phyloP scores from a whole-genome alignment of 192 early-diverging fungal genomes.

The Allomyces arbusculus region DNA sequence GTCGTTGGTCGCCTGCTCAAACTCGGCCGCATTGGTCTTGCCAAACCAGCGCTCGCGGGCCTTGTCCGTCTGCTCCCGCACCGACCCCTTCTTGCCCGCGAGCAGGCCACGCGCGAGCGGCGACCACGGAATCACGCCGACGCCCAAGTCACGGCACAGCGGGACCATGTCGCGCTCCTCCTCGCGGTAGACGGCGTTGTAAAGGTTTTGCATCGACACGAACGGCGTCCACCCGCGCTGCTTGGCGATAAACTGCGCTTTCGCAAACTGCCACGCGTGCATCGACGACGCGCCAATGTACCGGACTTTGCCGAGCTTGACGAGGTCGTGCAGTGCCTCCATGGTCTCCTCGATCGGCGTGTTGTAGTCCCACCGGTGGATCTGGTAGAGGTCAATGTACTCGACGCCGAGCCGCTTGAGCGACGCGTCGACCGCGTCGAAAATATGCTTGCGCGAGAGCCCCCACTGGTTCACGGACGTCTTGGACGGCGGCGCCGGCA shows the following conservation, averaged over 20 bases:
- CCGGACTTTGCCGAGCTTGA: constrained; percentile 35
- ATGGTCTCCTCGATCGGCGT: constrained; percentile 53
- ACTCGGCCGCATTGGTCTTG: not conserved
- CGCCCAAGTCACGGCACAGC: constrained; percentile 17
- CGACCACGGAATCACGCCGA: constrained; percentile 30
- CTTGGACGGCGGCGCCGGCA: constrained; percentile 1
- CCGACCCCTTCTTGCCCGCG: constrained; percentile 13
- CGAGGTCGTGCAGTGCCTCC: constrained; percentile 43
- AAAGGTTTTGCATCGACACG: constrained; percentile 22
- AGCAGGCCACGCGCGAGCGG: constrained; percentile 30
- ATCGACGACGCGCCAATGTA: constrained; percentile 28
- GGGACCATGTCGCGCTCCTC: constrained; percentile 37
- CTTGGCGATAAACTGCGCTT: constrained; percentile 22
- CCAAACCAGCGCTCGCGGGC: constrained; percentile 8
- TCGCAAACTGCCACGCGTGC: constrained; percentile 32
- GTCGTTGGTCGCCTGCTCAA: constrained; percentile 1
- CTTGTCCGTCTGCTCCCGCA: constrained; percentile 5
- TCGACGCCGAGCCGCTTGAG: constrained; percentile 10
- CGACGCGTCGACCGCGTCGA: constrained; percentile 10
- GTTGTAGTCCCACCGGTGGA: constrained; percentile 22
- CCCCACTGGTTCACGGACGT: constrained; percentile 7
- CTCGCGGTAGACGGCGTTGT: constrained; percentile 24
- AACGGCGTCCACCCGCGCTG: constrained; percentile 27
- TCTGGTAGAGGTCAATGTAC: constrained; percentile 33
- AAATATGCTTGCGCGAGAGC: constrained; percentile 10